A percentile compares a stretch with the other conserved stretches of the same genome.
Conservation (phyloP, 2,329 filamentous ascomycete species). For the Botrytis paeoniae region DNA sequence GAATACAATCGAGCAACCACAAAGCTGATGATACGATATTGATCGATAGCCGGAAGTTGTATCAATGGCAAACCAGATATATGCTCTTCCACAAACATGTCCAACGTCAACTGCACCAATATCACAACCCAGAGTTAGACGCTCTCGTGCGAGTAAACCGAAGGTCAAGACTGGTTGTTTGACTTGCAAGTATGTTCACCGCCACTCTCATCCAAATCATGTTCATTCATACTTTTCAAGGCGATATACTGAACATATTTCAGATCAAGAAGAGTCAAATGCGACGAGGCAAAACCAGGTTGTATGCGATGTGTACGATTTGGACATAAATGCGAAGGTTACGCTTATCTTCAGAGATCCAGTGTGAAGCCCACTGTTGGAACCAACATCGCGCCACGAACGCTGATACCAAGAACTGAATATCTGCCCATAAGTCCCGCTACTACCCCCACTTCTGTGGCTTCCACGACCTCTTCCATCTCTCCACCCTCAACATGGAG, state of each 20-base stretch:
- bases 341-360: constrained; percentile 23
- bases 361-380: background rate
- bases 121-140: constrained; percentile 9
- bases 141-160: constrained; percentile 34
- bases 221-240: background rate
- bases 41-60: background rate
- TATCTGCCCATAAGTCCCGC: constrained; percentile 15
- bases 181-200: constrained; percentile 37
- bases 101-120: background rate
- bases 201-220: background rate
- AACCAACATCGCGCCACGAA: constrained; percentile 10
- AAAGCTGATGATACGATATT: background rate
- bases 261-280: constrained; percentile 38
- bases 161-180: constrained; percentile 37
- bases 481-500: background rate
- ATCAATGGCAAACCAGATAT: constrained; percentile 10
- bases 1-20: background rate
- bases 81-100: constrained; percentile 1
- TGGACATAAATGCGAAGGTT: constrained; percentile 38
- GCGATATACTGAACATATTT: background rate
- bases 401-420: background rate
- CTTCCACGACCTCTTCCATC: constrained; percentile 11
- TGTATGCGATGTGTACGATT: constrained; percentile 35
- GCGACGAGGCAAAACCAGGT: constrained; percentile 36
- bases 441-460: background rate